Percentiles rank a stretch among this genome's conserved stretches.
Evolutionary conservation across 108 stramenopile genomes (phyloP).

Genomic region (Seminavis robusta): DNA sequence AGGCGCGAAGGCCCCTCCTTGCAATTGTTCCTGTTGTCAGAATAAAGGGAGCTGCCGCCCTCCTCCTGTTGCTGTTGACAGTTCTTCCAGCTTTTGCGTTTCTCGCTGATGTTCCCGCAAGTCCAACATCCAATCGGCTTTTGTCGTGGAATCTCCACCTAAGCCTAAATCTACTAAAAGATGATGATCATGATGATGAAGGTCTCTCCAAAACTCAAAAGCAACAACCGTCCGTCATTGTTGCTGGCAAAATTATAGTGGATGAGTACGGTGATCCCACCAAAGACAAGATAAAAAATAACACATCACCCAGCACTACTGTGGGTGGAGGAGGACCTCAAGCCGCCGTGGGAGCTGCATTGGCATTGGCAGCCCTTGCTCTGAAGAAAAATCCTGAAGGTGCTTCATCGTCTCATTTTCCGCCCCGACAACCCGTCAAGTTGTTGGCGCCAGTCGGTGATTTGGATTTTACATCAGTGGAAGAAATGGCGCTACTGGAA

Average conservation of each 20-base stretch:
- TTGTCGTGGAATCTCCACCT: no score
- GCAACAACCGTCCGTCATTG: no score
- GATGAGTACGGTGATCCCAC: conserved; percentile 37
- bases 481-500: conserved; percentile 10
- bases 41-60: no score
- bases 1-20: no score
- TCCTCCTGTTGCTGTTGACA: no score
- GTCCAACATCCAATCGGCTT: no score
- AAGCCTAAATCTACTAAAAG: no score
- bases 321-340: conserved; percentile 63
- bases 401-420: conserved; percentile 1
- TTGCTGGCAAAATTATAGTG: conserved; percentile 50
- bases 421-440: conserved; percentile 28
- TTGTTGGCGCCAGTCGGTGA: conserved; percentile 44
- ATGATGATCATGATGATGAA: no score
- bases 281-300: not conserved
- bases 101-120: no score
- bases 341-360: conserved; percentile 47
- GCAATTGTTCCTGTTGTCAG: no score
- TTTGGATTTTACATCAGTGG: conserved; percentile 29
- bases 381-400: not conserved
- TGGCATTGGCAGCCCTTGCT: conserved; percentile 25
- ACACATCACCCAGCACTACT: not conserved
- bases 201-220: no score
- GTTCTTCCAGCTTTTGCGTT: no score